A percentile compares a stretch with the other conserved stretches of the same genome.
phyloP scores from a whole-genome alignment of 164 flowering plant genomes.

The Vitis rupestris region DNA sequence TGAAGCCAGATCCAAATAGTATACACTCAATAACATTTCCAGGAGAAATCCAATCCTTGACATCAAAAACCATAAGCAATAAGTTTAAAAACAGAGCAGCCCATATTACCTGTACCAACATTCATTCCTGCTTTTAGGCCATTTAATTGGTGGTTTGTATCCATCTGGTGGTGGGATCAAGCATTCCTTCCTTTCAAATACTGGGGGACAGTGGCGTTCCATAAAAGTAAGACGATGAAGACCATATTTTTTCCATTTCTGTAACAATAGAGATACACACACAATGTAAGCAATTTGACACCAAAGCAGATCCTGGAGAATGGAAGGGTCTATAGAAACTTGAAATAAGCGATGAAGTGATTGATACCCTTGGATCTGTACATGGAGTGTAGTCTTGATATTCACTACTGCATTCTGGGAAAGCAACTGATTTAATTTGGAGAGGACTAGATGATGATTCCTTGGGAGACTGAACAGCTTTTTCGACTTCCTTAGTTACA shows the following conservation, averaged over 20 bases:
- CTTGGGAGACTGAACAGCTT: conserved; percentile 33
- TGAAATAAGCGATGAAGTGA: not conserved
- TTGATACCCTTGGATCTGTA: conserved; percentile 90
- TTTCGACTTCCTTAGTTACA: conserved; percentile 22
- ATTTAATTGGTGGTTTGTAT: conserved; percentile 83
- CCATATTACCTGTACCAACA: conserved; percentile 92
- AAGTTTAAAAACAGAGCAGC: not conserved
- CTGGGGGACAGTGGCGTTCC: conserved; percentile 97
- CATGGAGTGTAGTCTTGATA: conserved; percentile 96
- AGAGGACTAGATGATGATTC: conserved; percentile 39
- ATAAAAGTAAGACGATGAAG: conserved; percentile 72
- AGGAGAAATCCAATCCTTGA: not conserved
- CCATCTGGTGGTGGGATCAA: conserved; percentile 92
- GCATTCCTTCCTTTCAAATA: conserved; percentile 85
- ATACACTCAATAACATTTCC: not conserved
- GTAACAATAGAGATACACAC: conserved; percentile 14
- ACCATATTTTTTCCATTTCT: conserved; percentile 93
- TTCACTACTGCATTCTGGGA: conserved; percentile 70
- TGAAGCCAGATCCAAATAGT: conserved; percentile 30
- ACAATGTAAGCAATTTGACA: not conserved
- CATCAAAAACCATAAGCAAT: not conserved
- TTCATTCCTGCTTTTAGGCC: conserved; percentile 90
- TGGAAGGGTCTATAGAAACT: not conserved
- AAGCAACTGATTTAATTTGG: conserved; percentile 48
- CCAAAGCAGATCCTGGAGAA: not conserved